Evolutionary conservation across 139 green algal species (phyloP).

Genomic region (Coelastrella sp.): DNA sequence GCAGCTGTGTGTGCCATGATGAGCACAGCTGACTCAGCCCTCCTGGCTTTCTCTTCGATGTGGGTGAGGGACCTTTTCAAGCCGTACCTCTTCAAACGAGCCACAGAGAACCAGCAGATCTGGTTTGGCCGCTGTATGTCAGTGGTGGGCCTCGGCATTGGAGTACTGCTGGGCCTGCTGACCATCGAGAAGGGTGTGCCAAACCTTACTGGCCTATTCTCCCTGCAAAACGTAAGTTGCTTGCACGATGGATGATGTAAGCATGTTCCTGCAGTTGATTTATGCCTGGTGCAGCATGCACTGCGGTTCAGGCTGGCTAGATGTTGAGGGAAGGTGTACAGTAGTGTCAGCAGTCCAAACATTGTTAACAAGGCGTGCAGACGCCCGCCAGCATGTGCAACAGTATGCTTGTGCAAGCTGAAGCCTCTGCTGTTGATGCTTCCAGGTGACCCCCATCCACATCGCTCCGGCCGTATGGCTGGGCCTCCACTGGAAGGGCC

Average conservation of each 20-base stretch:
- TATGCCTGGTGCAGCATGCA: too few relatives aligned
- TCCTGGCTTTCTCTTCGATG: conserved; percentile 63
- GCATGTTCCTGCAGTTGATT: neutral
- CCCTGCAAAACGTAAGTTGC: neutral
- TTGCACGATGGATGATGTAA: neutral
- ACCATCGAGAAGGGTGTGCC: conserved; percentile 45
- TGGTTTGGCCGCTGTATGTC: conserved; percentile 45
- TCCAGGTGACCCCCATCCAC: conserved; percentile 61
- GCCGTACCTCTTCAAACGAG: conserved; percentile 53
- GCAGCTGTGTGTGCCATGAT: conserved; percentile 68
- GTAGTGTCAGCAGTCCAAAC: too few relatives aligned
- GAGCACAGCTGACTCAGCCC: conserved; percentile 62
- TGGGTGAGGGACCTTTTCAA: conserved; percentile 59
- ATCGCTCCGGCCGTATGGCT: conserved; percentile 64
- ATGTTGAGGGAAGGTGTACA: too few relatives aligned
- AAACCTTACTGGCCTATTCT: conserved; percentile 14
- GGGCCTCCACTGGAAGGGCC: conserved; percentile 63
- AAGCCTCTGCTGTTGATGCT: neutral
- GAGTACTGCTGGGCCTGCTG: conserved; percentile 34
- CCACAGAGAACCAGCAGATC: conserved; percentile 42
- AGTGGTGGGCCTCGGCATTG: conserved; percentile 32
- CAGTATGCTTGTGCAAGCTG: too few relatives aligned
- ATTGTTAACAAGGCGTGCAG: too few relatives aligned
- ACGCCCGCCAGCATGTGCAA: too few relatives aligned
- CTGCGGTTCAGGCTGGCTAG: too few relatives aligned